Base-by-base conservation (phyloP, 768 basidiomycete species). In the Dacryopinax spathularia region DNA sequence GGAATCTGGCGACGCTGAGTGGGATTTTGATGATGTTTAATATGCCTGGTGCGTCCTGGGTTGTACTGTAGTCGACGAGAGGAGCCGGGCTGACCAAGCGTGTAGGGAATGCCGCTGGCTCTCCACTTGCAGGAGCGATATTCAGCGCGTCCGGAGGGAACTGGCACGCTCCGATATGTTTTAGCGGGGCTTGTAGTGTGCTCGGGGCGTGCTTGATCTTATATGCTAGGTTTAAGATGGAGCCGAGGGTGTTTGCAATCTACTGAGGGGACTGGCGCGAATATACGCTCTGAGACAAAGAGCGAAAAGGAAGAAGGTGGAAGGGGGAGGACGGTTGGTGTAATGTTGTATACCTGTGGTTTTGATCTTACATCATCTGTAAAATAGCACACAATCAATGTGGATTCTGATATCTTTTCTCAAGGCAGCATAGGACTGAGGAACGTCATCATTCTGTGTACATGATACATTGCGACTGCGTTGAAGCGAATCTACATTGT, bases 121-220 rank as follows among this genome's bases (percentile, higher is more conserved):
- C 74, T 16, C 72, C 75, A 1, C 66, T 75, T 22, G 73, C 70
- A 1, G 75, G 74, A 22, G 73, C 70, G 2, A 70, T 76, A 25
- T 70, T 74, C 44, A 64, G 70, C 41, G 68, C 66, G 9, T 73
- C 75, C 2, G 69, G 69, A 27, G 69, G 70, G 31, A 71, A 72
- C 65, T 75, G 75, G 75, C 65, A 60, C 25, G 71, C 72, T 5
- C 73, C 75, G 0, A 69, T 72, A 18, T 44, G 67, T 6, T 74
- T 72, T 64, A 68, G 70, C 16, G 75, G 75, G 1, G 62, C 65
- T 1, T 66, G 70, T 36, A 72, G 73, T 67, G 43, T 75, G 18
- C 6, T 73, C 7, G 75, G 73, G 5, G 72, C 72, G 6, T 60
- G 68, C 10, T 68, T 62, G 29, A 69, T 74, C n/a, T 62, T 76